These are phyloP conservation scores for Pluteus cervinus DNA, from an alignment of 768 basidiomycete species.

Conservation along the genomic window DNA sequence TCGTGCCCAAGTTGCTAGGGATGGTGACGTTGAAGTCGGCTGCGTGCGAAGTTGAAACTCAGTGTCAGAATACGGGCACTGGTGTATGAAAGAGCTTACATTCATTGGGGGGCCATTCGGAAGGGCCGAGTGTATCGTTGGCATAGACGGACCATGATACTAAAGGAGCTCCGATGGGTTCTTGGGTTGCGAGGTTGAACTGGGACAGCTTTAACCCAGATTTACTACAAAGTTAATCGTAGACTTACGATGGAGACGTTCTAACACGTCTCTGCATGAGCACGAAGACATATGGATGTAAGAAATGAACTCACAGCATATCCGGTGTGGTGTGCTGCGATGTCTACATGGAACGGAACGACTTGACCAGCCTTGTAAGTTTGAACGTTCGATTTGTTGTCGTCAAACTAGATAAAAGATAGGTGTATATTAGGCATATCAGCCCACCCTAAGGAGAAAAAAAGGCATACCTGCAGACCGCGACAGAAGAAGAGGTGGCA, in stretches of 20 bases:
- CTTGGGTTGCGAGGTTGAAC: slow-evolving; percentile 23
- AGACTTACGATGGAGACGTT: slow-evolving; percentile 25
- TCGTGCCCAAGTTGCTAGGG: slow-evolving; percentile 20
- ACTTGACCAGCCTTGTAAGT: slow-evolving; percentile 21
- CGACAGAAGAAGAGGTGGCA: slow-evolving; percentile 30
- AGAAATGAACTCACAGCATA: slow-evolving; percentile 18
- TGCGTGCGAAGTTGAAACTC: slow-evolving; percentile 7
- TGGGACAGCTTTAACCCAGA: slow-evolving; percentile 6
- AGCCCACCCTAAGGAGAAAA: neutral
- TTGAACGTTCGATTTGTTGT: slow-evolving; percentile 23
- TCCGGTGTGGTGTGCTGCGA: slow-evolving; percentile 29
- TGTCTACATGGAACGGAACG: slow-evolving; percentile 24
- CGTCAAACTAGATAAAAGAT: slow-evolving; percentile 18
- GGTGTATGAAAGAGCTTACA: slow-evolving; percentile 15
- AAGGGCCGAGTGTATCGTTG: slow-evolving; percentile 21
- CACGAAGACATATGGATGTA: neutral
- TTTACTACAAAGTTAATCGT: neutral
- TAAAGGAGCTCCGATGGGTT: slow-evolving; percentile 21
- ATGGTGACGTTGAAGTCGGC: slow-evolving; percentile 26
- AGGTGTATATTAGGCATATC: neutral
- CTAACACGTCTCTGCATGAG: slow-evolving; percentile 11
- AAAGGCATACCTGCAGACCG: slow-evolving; percentile 21
- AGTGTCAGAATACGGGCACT: neutral
- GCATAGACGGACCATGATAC: slow-evolving; percentile 28
- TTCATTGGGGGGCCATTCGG: slow-evolving; percentile 28